Base-by-base conservation (phyloP, 1,284 basidiomycete species). In the Spongispora temasekensis region DNA sequence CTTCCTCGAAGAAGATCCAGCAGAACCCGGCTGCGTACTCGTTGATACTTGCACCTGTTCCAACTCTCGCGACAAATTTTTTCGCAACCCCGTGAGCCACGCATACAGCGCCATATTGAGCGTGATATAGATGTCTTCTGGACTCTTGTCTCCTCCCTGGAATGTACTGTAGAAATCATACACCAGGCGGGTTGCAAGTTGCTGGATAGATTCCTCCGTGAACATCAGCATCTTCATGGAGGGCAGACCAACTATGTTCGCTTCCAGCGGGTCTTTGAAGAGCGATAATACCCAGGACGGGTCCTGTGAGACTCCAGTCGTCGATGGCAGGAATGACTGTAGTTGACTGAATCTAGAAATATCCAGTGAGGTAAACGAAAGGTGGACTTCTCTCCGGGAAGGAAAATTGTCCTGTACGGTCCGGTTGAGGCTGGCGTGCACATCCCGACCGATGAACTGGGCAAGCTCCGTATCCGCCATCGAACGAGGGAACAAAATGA, bases 141-240 rank as follows among this genome's bases (percentile, higher is more conserved):
- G 77, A 53, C 84, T 83, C 65, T 80, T 81, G 65, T 79, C 76
- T 17, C 80, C 78, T 25, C 79, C 77, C 46, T 83, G 81, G 70
- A 93, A 93, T 57, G 82, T 78, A 68, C 89, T 91, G 72, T 86
- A 78, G 75, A 93, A 93, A 68, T 89, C 84, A 67, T 93, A 93
- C 6, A 79, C 69, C 23, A 93, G 78, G 13, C 74, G 71, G 51
- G 77, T 77, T 35, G 67, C 68, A 13, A 67, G 61, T 17, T 82
- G 80, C 54, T 78, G 75, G 19, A 73, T 58, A 5, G 66, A 71
- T 67, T 91, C 88, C 61, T 90, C 83, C 64, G 88, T 90, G 54
- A 78, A 75, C 90, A 93, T 93, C 56, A 82, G 79, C 79, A 93
- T 90, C 58, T 81, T 82, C 89, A 93, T 92, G 2, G 89, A 84